A percentile compares a stretch with the other conserved stretches of the same genome.
phyloP scores from a whole-genome alignment of 805 yeast species.

The Metschnikowia gelsemii region DNA sequence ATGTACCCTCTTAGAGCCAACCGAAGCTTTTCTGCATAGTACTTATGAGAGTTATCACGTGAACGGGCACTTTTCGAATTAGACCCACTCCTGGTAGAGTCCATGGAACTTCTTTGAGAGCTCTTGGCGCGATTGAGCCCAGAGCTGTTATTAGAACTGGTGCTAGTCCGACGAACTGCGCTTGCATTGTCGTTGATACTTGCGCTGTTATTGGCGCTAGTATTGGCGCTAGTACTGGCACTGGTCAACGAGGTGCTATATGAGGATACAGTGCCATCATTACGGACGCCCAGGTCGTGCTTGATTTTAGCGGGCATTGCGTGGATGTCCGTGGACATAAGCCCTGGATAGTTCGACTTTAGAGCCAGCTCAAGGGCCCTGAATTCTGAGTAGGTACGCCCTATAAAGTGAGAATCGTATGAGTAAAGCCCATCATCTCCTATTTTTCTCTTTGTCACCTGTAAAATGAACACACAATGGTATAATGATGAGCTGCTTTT shows the following conservation, averaged over 20 bases:
- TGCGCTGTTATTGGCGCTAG: background rate
- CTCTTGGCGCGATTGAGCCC: no score
- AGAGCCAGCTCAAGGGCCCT: conserved; percentile 53
- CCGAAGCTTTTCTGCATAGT: conserved; percentile 75
- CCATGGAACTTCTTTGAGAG: background rate
- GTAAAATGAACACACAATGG: conserved; percentile 50
- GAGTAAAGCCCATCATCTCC: conserved; percentile 5
- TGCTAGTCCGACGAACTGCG: no score
- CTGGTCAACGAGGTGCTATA: background rate
- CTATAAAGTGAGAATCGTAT: conserved; percentile 44
- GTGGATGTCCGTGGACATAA: conserved; percentile 51
- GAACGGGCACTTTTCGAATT: background rate
- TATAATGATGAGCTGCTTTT: conserved; percentile 14
- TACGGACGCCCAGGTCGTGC: conserved; percentile 33
- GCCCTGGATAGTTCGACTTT: conserved; percentile 62
- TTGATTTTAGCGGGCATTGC: conserved; percentile 55
- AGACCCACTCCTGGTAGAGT: background rate
- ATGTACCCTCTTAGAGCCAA: conserved; percentile 76
- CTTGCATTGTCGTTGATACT: background rate
- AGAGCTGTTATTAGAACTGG: background rate
- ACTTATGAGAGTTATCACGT: conserved; percentile 15
- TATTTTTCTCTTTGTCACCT: conserved; percentile 34
- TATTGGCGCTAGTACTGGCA: background rate
- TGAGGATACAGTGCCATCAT: conserved; percentile 6
- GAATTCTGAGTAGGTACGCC: conserved; percentile 70